phyloP scores from a whole-genome alignment of 2,329 filamentous ascomycete genomes.

The Aspergillus neotritici region DNA sequence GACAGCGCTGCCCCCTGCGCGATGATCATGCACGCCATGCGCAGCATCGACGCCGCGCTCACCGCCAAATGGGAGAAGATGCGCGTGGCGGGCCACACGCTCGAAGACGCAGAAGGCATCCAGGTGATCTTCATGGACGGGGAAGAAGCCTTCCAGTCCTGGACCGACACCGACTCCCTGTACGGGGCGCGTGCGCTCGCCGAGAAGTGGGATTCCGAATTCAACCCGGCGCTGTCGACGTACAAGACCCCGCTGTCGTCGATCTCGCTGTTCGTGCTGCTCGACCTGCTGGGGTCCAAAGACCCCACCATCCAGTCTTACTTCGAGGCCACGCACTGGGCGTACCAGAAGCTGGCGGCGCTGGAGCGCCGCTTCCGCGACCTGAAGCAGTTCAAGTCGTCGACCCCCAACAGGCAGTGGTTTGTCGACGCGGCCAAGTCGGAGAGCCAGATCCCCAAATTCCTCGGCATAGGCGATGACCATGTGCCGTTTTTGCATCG shows the following conservation, averaged over 20 bases:
- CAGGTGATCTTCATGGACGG: constrained; percentile 89
- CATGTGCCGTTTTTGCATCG: constrained; percentile 84
- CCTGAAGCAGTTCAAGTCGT: constrained; percentile 60
- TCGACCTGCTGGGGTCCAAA: constrained; percentile 74
- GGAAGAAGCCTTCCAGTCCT: constrained; percentile 81
- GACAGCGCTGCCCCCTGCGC: constrained; percentile 94
- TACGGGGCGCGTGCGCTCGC: constrained; percentile 84
- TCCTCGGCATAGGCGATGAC: constrained; percentile 68
- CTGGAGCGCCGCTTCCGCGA: constrained; percentile 69
- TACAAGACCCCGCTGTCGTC: constrained; percentile 69
- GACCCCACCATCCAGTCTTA: constrained; percentile 73
- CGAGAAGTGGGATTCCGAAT: constrained; percentile 67
- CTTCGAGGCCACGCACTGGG: constrained; percentile 89
- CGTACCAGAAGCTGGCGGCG: constrained; percentile 69
- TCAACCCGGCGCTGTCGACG: constrained; percentile 65
- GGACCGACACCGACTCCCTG: constrained; percentile 75
- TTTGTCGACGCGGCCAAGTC: constrained; percentile 59
- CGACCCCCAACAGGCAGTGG: constrained; percentile 48
- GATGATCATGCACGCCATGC: constrained; percentile 80
- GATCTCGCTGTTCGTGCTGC: constrained; percentile 83
- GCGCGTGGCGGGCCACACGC: constrained; percentile 51
- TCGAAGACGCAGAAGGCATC: constrained; percentile 74
- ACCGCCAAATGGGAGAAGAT: constrained; percentile 76
- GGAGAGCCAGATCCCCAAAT: constrained; percentile 42
- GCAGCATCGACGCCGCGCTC: constrained; percentile 72